These are phyloP conservation scores for Pichia sp. DNA, from an alignment of 1,139 yeast genomes.

Conservation along the genomic window DNA sequence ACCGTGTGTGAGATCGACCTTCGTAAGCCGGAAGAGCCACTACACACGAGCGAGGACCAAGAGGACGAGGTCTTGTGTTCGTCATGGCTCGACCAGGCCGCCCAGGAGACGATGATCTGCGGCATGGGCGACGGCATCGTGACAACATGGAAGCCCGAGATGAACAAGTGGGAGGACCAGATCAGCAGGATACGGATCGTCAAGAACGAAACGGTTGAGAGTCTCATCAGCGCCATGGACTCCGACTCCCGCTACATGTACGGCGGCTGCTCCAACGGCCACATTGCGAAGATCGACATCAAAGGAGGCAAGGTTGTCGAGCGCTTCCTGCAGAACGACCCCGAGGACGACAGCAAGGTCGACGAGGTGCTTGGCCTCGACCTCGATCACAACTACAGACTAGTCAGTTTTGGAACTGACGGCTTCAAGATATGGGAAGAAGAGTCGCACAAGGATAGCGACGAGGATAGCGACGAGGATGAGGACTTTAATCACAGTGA, in stretches of 20 bases:
- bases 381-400: constrained; percentile 71
- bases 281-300: constrained; percentile 62
- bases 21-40: constrained; percentile 47
- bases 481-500: constrained; percentile 13
- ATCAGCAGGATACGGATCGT: constrained; percentile 71
- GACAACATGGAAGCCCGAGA: constrained; percentile 79
- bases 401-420: constrained; percentile 82
- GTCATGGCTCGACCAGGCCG: constrained; percentile 61
- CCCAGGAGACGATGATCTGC: constrained; percentile 53
- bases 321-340: constrained; percentile 58
- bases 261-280: constrained; percentile 89
- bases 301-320: constrained; percentile 63
- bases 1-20: constrained; percentile 77
- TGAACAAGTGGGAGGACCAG: constrained; percentile 66
- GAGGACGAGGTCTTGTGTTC: constrained; percentile 85
- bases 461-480: constrained; percentile 26
- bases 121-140: constrained; percentile 84
- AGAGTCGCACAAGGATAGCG: constrained; percentile 29
- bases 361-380: constrained; percentile 67
- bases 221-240: constrained; percentile 70
- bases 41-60: constrained; percentile 76
- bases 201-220: constrained; percentile 73
- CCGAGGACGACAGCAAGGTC: constrained; percentile 28
- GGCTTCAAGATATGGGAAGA: constrained; percentile 66
- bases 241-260: constrained; percentile 63